A percentile compares a stretch with the other conserved stretches of the same genome.
Evolutionary conservation across 2,329 filamentous ascomycete genomes (phyloP).

Genomic region (Parascedosporium putredinis): DNA sequence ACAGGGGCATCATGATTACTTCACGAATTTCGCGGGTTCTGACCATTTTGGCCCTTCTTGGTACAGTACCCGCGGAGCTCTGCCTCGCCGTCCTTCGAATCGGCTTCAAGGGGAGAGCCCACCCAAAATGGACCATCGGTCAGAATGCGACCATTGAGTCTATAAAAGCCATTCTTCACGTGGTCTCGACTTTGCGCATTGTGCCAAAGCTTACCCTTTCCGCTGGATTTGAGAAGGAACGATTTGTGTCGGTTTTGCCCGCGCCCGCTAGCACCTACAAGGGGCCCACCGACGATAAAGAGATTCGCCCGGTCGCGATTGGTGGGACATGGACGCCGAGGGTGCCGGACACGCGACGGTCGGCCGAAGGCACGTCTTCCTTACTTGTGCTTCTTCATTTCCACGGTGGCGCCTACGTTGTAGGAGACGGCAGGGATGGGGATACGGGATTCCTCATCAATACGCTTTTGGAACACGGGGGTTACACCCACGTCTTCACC

Average conservation of each 20-base stretch:
- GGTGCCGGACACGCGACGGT: slow-evolving; percentile 9
- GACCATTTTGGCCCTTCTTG: background rate
- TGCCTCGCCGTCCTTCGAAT: background rate
- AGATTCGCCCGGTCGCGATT: slow-evolving; percentile 12
- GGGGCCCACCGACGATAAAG: slow-evolving; percentile 10
- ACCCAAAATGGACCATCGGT: background rate
- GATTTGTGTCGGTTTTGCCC: slow-evolving; percentile 15
- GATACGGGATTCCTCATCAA: slow-evolving; percentile 18
- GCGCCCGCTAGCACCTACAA: slow-evolving; percentile 11
- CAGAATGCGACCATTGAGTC: background rate
- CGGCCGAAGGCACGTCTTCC: slow-evolving; percentile 4
- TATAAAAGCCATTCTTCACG: background rate
- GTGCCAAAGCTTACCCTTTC: slow-evolving; percentile 7
- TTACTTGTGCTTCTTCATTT: slow-evolving; percentile 18
- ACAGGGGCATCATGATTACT: background rate
- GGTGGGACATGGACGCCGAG: slow-evolving; percentile 17
- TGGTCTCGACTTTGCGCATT: background rate
- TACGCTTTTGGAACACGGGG: slow-evolving; percentile 15
- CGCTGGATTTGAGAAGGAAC: slow-evolving; percentile 14
- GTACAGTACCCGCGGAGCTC: background rate
- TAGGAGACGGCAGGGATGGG: slow-evolving; percentile 20
- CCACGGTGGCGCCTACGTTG: slow-evolving; percentile 22
- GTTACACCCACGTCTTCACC: slow-evolving; percentile 17
- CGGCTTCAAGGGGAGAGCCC: background rate
- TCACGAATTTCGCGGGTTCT: too few relatives aligned